Evolutionary conservation across 1,284 basidiomycete species (phyloP).

Genomic region (Porphyrellus sp.): DNA sequence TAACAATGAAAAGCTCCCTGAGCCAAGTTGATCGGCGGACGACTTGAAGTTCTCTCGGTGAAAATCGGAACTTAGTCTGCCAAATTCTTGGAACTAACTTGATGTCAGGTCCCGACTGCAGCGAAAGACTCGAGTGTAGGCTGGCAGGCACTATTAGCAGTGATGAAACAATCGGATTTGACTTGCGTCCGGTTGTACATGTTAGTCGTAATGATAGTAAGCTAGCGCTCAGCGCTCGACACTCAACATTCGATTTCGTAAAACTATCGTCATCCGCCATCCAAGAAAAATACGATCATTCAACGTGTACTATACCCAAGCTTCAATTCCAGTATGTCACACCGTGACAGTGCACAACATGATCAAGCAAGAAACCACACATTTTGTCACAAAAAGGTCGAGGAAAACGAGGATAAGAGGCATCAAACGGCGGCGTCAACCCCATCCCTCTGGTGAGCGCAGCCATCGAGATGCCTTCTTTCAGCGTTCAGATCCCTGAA

Average conservation of each 20-base stretch:
- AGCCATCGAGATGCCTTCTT: slow-evolving; percentile 20
- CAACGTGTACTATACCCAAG: background rate
- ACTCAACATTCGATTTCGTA: background rate
- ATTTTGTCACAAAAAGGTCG: background rate
- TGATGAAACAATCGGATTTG: background rate
- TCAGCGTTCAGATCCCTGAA: slow-evolving; percentile 14
- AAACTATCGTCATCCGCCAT: background rate
- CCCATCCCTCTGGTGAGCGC: slow-evolving; percentile 1
- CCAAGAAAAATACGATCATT: background rate
- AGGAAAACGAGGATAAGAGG: background rate
- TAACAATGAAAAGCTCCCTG: background rate
- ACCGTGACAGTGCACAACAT: background rate
- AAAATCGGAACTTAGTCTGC: background rate
- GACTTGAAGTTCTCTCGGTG: background rate
- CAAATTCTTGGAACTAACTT: too few species aligned
- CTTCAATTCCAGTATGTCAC: background rate
- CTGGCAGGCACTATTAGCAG: background rate
- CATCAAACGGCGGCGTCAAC: slow-evolving; percentile 28
- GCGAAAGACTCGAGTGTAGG: too few species aligned
- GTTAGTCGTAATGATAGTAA: too few species aligned
- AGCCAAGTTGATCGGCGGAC: background rate
- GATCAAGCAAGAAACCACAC: background rate
- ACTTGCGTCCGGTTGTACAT: background rate
- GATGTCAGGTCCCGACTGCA: too few species aligned
- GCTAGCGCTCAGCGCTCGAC: too few species aligned